Evolutionary conservation across 106 monocot genomes (phyloP), one percentile per base, ranked within the genome.

Genomic region (Amphibolis antarctica): DNA sequence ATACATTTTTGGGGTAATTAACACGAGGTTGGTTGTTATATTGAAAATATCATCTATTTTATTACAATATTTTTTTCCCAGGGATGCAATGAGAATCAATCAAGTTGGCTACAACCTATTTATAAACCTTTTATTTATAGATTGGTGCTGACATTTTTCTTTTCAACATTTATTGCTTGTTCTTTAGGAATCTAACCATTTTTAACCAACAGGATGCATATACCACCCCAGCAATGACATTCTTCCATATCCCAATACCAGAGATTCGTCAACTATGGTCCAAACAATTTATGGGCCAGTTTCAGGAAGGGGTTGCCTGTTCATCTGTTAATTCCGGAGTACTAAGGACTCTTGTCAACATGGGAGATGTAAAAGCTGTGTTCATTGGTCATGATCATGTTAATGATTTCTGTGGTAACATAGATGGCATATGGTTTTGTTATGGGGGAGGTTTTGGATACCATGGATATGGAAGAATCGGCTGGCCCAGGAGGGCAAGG

Each of bases 391-490:
- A 93, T 47, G 93, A 93, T 73, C 93, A 93, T 57, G 69, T 83
- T 0, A 93, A 93, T 47, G 93, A 93, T 31, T 93, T 93, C 69
- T 93, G 88, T 52, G 93, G 93, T 12, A 67, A 85, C 15, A 61
- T 93, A 1, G 64, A 73, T 10, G 72, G 79, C 44, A 75, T 93
- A 59, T 69, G 70, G 69, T 75, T 93, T 52, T 93, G 93, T 66
- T 93, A 88, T 56, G 93, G 88, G 7, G 93, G 93, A 46, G 93
- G 93, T 1, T 93, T 88, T 50, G 93, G 93, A 11, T 93, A 93
- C 62, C 93, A 93, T 75, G 93, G 62, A 3, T 93, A 93, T 60
- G 93, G 93, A 13, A 80, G 77, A 69, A 69, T 74, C 5, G 53
- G 71, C 24, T 88, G 88, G 93, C 72, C 69, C 15, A 70, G 93